Evolutionary conservation across 1,284 basidiomycete genomes (phyloP).

Genomic region (Naganishia albida): DNA sequence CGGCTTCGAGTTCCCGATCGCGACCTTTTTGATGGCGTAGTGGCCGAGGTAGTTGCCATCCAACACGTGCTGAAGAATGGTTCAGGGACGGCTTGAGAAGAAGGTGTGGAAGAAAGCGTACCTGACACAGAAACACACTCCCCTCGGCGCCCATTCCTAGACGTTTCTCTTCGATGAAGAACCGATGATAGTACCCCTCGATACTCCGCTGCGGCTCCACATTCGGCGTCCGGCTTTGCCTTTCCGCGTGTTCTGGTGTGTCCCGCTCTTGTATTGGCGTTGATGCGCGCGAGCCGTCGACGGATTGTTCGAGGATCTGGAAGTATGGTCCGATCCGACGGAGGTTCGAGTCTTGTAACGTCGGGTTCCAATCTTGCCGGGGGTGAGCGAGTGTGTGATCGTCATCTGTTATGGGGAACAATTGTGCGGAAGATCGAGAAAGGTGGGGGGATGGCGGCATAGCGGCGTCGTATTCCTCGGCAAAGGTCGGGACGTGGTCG

Average conservation of each 20-base stretch:
- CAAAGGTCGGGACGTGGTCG: not conserved
- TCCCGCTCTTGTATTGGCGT: constrained; percentile 44
- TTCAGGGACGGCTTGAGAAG: not conserved
- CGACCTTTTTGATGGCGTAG: constrained; percentile 94
- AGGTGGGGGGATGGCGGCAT: not conserved
- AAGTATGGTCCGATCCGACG: constrained; percentile 14
- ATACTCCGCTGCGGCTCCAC: constrained; percentile 43
- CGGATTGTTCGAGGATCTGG: constrained; percentile 27
- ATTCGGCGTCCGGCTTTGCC: constrained; percentile 26
- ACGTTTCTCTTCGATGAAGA: constrained; percentile 81
- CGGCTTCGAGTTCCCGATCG: constrained; percentile 80
- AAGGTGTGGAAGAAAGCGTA: constrained; percentile 49
- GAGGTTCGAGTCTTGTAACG: not conserved
- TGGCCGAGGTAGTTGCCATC: constrained; percentile 73
- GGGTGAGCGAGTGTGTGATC: not conserved
- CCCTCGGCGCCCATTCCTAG: constrained; percentile 92
- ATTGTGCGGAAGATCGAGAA: constrained; percentile 13
- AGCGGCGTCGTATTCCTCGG: not conserved
- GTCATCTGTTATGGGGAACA: constrained; percentile 2
- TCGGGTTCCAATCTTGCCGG: constrained; percentile 8
- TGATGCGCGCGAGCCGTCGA: constrained; percentile 13
- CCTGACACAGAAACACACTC: constrained; percentile 81
- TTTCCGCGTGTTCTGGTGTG: constrained; percentile 28
- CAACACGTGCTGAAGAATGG: constrained; percentile 65
- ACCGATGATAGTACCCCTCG: constrained; percentile 62